Percentiles rank a stretch among this genome's conserved stretches.
Conservation (phyloP, 306 rosid genomes). For the Cucurbita argyrosperma region DNA sequence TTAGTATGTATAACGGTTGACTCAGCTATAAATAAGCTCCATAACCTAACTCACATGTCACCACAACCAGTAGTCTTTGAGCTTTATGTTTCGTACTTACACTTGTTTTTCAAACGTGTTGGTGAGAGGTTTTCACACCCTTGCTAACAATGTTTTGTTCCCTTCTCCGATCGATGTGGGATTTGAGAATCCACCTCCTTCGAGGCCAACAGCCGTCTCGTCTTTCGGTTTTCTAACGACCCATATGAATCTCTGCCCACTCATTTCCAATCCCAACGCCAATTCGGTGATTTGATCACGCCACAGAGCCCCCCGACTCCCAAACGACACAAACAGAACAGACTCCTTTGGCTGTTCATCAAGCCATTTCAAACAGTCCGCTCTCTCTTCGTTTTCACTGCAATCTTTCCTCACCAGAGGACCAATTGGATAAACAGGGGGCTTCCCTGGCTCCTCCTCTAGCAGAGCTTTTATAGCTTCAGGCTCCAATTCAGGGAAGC, state of each 20-base stretch:
- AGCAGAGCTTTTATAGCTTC: conserved; percentile 17
- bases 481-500: conserved; percentile 46
- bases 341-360: conserved; percentile 28
- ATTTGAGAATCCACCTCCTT: too few relatives aligned
- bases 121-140: too few relatives aligned
- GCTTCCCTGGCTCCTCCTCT: conserved; percentile 17
- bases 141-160: too few relatives aligned
- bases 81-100: too few relatives aligned
- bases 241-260: conserved; percentile 28
- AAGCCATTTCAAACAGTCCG: conserved; percentile 25
- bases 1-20: too few relatives aligned
- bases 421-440: conserved; percentile 44
- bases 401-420: conserved; percentile 19
- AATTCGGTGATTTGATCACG: conserved; percentile 16
- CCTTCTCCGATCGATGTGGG: too few relatives aligned
- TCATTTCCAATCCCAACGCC: conserved; percentile 27
- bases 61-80: too few relatives aligned
- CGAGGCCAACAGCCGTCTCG: background rate
- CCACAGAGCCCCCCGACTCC: conserved; percentile 31
- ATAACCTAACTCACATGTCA: too few relatives aligned
- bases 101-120: too few relatives aligned
- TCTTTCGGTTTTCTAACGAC: conserved; percentile 26
- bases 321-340: conserved; percentile 23
- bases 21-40: too few relatives aligned
- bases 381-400: background rate